phyloP scores from a whole-genome alignment of 2,329 filamentous ascomycete genomes.

The Ceratocystis cacaofunesta region DNA sequence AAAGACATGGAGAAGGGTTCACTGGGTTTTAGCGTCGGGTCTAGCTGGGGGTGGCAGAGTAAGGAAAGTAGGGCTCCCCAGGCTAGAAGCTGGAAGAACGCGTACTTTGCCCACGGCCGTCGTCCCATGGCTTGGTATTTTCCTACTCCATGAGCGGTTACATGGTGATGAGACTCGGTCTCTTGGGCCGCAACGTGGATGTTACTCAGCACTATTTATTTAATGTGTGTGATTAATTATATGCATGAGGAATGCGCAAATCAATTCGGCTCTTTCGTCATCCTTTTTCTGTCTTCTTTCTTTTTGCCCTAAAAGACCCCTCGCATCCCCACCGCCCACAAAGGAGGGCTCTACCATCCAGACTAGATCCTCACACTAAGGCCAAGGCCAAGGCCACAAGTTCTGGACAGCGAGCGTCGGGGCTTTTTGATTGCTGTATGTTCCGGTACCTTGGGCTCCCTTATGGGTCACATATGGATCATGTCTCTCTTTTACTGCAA shows the following conservation, averaged over 20 bases:
- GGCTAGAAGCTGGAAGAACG: neutral
- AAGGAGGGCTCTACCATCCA: neutral
- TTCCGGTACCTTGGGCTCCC: neutral
- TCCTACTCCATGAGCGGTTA: neutral
- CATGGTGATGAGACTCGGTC: neutral
- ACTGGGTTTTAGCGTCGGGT: neutral
- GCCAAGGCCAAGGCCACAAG: neutral
- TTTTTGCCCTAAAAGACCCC: neutral
- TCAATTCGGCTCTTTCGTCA: neutral
- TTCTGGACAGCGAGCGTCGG: neutral
- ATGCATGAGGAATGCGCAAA: too few relatives aligned
- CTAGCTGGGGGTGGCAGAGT: neutral
- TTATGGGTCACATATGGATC: neutral
- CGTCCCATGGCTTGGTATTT: neutral
- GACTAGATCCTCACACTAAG: neutral
- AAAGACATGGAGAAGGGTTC: conserved; percentile 1
- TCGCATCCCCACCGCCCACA: neutral
- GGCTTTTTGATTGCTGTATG: neutral
- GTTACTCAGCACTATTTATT: too few relatives aligned
- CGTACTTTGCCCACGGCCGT: neutral
- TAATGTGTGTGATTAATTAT: too few relatives aligned
- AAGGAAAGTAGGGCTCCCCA: too few relatives aligned
- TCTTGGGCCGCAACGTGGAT: too few relatives aligned
- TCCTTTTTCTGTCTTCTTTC: neutral
- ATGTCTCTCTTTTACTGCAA: neutral